Evolutionary conservation across 2,329 filamentous ascomycete genomes (phyloP).

Genomic region (Ceratocystis alfenasii): DNA sequence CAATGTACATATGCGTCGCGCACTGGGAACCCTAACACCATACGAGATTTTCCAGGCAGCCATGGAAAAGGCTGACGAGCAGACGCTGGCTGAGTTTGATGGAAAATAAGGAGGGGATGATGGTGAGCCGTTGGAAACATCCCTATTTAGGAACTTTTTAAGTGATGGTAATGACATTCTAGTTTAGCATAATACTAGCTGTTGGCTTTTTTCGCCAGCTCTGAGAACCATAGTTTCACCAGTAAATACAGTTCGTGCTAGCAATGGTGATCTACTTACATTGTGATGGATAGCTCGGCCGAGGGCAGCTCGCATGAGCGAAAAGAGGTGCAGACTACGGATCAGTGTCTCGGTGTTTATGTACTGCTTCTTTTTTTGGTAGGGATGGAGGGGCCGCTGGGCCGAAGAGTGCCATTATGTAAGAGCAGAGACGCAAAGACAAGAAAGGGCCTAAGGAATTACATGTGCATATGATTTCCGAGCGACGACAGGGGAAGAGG

Average conservation of each 20-base stretch:
- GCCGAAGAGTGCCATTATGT: background rate
- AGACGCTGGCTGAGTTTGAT: slow-evolving; percentile 38
- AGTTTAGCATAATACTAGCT: too few relatives aligned
- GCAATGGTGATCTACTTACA: background rate
- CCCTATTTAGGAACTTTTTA: too few relatives aligned
- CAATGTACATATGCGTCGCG: slow-evolving; percentile 77
- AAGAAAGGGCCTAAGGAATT: background rate
- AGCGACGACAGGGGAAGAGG: background rate
- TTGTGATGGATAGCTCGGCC: background rate
- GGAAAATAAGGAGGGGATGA: background rate
- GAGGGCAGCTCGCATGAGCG: slow-evolving; percentile 5
- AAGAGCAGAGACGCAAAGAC: background rate
- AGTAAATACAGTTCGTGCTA: background rate
- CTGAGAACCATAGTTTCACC: too few relatives aligned
- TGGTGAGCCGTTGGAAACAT: background rate
- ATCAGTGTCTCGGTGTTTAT: too few relatives aligned
- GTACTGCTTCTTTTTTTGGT: too few relatives aligned
- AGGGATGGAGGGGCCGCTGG: background rate
- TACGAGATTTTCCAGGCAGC: slow-evolving; percentile 74
- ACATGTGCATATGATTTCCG: background rate
- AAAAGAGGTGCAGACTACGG: too few relatives aligned
- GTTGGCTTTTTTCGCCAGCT: too few relatives aligned
- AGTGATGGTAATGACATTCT: too few relatives aligned
- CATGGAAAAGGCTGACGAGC: slow-evolving; percentile 42
- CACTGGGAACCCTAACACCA: slow-evolving; percentile 74